Evolutionary conservation across 768 basidiomycete species (phyloP).

Genomic region (Termitomyces sp.): DNA sequence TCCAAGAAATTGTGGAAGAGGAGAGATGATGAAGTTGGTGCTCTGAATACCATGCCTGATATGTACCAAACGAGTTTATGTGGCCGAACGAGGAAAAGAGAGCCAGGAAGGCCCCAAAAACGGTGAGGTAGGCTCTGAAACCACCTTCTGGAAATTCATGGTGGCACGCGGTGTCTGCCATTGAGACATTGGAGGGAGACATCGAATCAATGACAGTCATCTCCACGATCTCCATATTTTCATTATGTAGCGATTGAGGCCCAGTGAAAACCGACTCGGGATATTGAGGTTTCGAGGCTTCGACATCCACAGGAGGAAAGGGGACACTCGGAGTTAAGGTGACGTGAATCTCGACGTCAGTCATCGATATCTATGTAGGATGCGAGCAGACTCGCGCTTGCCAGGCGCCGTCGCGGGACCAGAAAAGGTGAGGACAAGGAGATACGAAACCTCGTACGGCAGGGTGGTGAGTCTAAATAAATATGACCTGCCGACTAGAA

Average conservation of each 20-base stretch:
- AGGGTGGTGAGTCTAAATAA: slow-evolving; percentile 5
- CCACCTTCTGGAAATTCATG: slow-evolving; percentile 26
- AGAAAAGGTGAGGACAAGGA: not conserved
- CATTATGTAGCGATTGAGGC: slow-evolving; percentile 2
- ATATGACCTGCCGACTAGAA: slow-evolving; percentile 2
- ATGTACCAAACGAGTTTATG: slow-evolving; percentile 71
- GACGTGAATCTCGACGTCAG: slow-evolving; percentile 15
- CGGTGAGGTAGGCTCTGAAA: slow-evolving; percentile 40
- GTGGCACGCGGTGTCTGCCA: slow-evolving; percentile 1
- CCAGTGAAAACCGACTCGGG: too few relatives aligned
- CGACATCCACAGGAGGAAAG: not conserved
- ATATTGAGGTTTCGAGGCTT: not conserved
- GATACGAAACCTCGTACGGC: not conserved
- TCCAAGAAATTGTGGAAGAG: slow-evolving; percentile 64
- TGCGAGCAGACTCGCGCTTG: not conserved
- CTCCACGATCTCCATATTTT: not conserved
- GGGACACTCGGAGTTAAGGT: slow-evolving; percentile 1
- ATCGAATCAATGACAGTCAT: not conserved
- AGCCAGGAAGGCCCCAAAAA: slow-evolving; percentile 62
- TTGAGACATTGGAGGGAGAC: slow-evolving; percentile 7
- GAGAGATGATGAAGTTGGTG: slow-evolving; percentile 53
- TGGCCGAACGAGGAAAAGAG: slow-evolving; percentile 71
- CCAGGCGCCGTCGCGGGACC: not conserved
- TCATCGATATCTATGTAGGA: slow-evolving; percentile 11
- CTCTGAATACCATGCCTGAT: slow-evolving; percentile 61